These are phyloP conservation scores for Gossypium davidsonii DNA, from an alignment of 441 rosid species.

Conservation along the genomic window DNA sequence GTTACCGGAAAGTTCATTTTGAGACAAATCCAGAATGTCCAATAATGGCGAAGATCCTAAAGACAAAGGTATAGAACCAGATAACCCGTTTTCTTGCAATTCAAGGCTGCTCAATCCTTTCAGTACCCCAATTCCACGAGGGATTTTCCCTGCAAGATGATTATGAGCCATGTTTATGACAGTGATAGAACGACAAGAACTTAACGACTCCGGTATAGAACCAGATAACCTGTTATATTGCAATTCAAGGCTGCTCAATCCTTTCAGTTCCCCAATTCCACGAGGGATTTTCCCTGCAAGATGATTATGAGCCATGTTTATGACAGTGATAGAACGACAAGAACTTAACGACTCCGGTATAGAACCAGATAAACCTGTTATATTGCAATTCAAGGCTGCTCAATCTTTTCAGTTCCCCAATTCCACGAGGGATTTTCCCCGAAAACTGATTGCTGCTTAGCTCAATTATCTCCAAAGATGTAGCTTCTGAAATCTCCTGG, in stretches of 20 bases:
- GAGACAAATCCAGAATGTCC: slow-evolving; percentile 66
- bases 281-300: slow-evolving; percentile 63
- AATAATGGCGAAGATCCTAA: slow-evolving; percentile 60
- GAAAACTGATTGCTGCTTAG: slow-evolving; percentile 52
- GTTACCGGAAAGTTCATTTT: slow-evolving; percentile 53
- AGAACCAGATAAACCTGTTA: slow-evolving; percentile 56
- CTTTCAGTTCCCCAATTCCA: slow-evolving; percentile 48
- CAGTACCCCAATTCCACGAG: slow-evolving; percentile 47
- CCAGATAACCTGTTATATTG: slow-evolving; percentile 59
- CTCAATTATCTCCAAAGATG: slow-evolving; percentile 36
- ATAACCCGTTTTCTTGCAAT: slow-evolving; percentile 28
- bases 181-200: slow-evolving; percentile 56
- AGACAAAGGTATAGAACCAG: slow-evolving; percentile 46
- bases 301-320: slow-evolving; percentile 59
- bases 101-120: slow-evolving; percentile 42
- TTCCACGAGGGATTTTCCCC: slow-evolving; percentile 45
- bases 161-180: slow-evolving; percentile 63
- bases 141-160: slow-evolving; percentile 61
- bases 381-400: slow-evolving; percentile 54
- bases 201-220: slow-evolving; percentile 53
- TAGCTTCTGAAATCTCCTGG: slow-evolving; percentile 58
- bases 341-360: slow-evolving; percentile 67
- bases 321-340: slow-evolving; percentile 48
- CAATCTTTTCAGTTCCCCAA: slow-evolving; percentile 51
- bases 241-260: slow-evolving; percentile 48